Conservation (phyloP, 257 asterid genomes). For the Orobanche coerulescens region DNA sequence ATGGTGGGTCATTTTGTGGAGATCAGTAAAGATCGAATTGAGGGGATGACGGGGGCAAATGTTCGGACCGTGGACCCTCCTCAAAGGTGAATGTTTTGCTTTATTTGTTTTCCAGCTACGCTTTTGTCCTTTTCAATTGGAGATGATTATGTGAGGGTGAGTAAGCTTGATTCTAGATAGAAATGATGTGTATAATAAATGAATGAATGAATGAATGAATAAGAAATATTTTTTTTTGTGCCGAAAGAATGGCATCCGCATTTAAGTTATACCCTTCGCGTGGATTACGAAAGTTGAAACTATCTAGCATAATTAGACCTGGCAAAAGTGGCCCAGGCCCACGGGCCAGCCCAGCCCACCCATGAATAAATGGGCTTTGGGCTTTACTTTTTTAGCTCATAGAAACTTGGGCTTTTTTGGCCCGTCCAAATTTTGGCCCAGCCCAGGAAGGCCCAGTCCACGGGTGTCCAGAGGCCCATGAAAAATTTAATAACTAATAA, state of each 20-base stretch:
- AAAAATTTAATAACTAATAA: no score
- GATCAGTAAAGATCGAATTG: conserved; percentile 74
- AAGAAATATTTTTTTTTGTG: conserved; percentile 18
- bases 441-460: no score
- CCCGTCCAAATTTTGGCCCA: no score
- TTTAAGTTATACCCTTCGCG: conserved; percentile 16
- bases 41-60: conserved; percentile 75
- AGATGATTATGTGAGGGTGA: conserved; percentile 29
- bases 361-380: no score
- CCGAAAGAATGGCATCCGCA: conserved; percentile 27
- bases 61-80: conserved; percentile 87
- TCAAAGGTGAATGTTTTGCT: conserved; percentile 49
- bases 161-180: conserved; percentile 29
- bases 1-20: conserved; percentile 97
- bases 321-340: no score
- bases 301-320: no score
- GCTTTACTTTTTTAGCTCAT: no score
- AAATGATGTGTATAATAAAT: conserved; percentile 24
- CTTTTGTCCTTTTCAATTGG: conserved; percentile 25
- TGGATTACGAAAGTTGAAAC: conserved; percentile 8
- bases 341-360: no score
- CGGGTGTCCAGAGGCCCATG: no score
- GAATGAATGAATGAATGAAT: not conserved
- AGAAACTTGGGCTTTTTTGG: no score
- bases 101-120: conserved; percentile 21